Evolutionary conservation across 805 yeast genomes (phyloP).

Genomic region (Candida berthetii): DNA sequence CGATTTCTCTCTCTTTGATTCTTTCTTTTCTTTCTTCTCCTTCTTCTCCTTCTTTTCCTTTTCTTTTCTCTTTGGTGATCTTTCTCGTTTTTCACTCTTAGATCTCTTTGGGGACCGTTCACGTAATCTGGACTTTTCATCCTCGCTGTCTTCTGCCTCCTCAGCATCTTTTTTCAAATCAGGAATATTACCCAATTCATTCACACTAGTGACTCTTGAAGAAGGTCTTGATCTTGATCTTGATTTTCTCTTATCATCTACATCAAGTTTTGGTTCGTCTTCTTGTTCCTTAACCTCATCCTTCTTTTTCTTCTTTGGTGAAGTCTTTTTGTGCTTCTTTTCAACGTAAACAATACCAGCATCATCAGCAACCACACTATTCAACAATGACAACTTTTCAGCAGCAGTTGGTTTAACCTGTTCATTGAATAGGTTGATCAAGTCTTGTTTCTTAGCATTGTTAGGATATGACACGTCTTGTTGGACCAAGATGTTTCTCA

Average conservation of each 20-base stretch:
- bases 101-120: conserved; percentile 1
- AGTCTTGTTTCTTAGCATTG: conserved; percentile 60
- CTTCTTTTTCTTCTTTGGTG: conserved; percentile 4
- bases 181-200: conserved; percentile 8
- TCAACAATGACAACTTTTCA: conserved; percentile 26
- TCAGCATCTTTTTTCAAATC: conserved; percentile 6
- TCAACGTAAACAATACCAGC: conserved; percentile 33
- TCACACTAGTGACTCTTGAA: neutral
- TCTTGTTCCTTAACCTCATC: conserved; percentile 7
- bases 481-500: conserved; percentile 59
- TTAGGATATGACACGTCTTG: conserved; percentile 58
- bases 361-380: conserved; percentile 25
- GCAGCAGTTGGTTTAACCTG: conserved; percentile 45
- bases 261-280: conserved; percentile 7
- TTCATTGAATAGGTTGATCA: conserved; percentile 53
- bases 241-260: conserved; percentile 1
- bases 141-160: neutral
- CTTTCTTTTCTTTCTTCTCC: neutral
- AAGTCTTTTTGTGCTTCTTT: conserved; percentile 5
- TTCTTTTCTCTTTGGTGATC: conserved; percentile 8
- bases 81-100: conserved; percentile 2
- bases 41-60: neutral
- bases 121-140: neutral
- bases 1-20: neutral
- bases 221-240: conserved; percentile 8